Conservation (phyloP, 2,329 filamentous ascomycete species). For the Sclerotinia sclerotiorum region DNA sequence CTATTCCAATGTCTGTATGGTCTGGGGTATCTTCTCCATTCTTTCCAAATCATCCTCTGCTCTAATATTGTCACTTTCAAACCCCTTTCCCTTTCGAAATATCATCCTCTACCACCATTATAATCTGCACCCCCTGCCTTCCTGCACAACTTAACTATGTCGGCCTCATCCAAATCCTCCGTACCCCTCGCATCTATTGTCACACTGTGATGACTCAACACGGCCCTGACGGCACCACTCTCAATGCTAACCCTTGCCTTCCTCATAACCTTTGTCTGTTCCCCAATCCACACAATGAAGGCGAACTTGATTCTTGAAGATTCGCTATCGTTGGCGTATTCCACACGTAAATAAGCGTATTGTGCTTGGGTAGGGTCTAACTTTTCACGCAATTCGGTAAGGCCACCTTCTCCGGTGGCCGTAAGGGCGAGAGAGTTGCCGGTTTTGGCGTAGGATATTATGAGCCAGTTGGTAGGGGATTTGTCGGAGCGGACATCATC, state of each 20-base stretch:
- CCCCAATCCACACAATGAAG: slow-evolving; percentile 68
- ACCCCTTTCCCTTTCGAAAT: not conserved
- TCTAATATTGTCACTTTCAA: slow-evolving; percentile 16
- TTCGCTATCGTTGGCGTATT: slow-evolving; percentile 72
- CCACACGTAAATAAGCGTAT: slow-evolving; percentile 52
- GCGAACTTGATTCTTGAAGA: slow-evolving; percentile 67
- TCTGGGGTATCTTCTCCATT: slow-evolving; percentile 15
- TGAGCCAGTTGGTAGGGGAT: slow-evolving; percentile 64
- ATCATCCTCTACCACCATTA: slow-evolving; percentile 58
- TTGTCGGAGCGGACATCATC: slow-evolving; percentile 67
- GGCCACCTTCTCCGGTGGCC: slow-evolving; percentile 59
- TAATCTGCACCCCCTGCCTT: slow-evolving; percentile 71
- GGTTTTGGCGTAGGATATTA: slow-evolving; percentile 59
- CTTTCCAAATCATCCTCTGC: slow-evolving; percentile 5
- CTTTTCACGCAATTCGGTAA: slow-evolving; percentile 55
- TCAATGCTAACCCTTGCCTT: slow-evolving; percentile 69
- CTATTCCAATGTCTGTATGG: not conserved
- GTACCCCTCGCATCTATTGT: slow-evolving; percentile 61
- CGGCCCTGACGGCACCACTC: slow-evolving; percentile 63
- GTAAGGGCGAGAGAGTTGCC: slow-evolving; percentile 58
- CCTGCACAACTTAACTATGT: slow-evolving; percentile 60
- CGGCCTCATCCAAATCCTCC: slow-evolving; percentile 59
- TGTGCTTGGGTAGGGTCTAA: slow-evolving; percentile 48
- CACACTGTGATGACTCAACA: slow-evolving; percentile 64
- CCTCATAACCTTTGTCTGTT: slow-evolving; percentile 64